These are phyloP conservation scores for Galeopsis tetrahit DNA, from an alignment of 257 asterid genomes.

Conservation along the genomic window DNA sequence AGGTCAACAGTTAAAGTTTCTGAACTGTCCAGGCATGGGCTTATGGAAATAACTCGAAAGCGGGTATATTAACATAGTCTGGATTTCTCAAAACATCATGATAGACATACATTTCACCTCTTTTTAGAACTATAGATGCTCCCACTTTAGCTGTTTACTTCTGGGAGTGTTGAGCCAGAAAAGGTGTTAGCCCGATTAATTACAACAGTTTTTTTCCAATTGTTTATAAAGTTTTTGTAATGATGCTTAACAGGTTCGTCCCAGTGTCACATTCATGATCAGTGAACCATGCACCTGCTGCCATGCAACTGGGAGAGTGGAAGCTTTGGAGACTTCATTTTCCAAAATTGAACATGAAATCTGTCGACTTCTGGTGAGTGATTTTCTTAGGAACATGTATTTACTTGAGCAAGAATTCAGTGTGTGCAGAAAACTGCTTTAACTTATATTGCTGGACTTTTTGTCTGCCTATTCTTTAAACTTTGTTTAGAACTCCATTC, in stretches of 20 bases:
- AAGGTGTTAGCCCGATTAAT: neutral
- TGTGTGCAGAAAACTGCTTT: constrained; percentile 7
- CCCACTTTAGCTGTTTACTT: neutral
- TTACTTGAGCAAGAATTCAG: constrained; percentile 18
- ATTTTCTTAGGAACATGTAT: constrained; percentile 2
- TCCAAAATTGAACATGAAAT: constrained; percentile 94
- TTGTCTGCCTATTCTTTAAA: constrained; percentile 22
- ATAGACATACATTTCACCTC: constrained; percentile 3
- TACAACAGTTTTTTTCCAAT: neutral
- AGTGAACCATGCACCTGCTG: constrained; percentile 96
- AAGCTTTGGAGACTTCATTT: constrained; percentile 90
- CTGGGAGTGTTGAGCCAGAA: constrained; percentile 3
- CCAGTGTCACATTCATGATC: constrained; percentile 94
- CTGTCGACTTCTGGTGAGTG: constrained; percentile 72
- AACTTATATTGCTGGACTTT: constrained; percentile 3
- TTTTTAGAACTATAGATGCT: neutral
- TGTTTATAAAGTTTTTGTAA: constrained; percentile 22
- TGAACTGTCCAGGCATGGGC: constrained; percentile 89
- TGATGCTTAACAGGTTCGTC: constrained; percentile 76
- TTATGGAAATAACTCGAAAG: constrained; percentile 96
- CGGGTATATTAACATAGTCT: constrained; percentile 57
- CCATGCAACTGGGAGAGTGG: constrained; percentile 94
- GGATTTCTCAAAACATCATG: constrained; percentile 18
- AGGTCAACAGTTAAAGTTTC: constrained; percentile 89
- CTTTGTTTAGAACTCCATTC: constrained; percentile 5